Percentiles rank a stretch among this genome's conserved stretches.
These are phyloP conservation scores for Suillus weaverae DNA, from an alignment of 768 basidiomycete genomes.

Conservation along the genomic window DNA sequence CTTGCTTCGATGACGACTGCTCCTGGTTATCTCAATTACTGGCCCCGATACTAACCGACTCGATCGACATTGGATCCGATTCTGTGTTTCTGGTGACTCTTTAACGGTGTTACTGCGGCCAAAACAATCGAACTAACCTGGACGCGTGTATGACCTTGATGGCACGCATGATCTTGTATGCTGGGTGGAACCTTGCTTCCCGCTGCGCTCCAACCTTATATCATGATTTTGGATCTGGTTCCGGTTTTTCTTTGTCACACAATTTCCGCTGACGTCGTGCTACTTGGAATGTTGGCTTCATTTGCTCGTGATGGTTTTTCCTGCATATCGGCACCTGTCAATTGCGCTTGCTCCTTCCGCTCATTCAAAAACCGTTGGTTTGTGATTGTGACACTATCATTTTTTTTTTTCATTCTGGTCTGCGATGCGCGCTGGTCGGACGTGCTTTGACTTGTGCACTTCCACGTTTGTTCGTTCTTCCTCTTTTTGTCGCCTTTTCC, in stretches of 20 bases:
- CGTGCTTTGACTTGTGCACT: not conserved
- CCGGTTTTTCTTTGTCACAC: not conserved
- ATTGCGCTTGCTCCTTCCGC: not conserved
- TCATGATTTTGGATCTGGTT: not conserved
- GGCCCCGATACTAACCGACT: not conserved
- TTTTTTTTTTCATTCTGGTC: not conserved
- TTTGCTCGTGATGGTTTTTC: not conserved
- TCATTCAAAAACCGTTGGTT: not conserved
- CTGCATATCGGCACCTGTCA: not conserved
- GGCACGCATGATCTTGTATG: not conserved
- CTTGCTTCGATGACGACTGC: not conserved
- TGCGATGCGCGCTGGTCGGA: not conserved
- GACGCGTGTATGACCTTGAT: not conserved
- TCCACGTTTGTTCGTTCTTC: not conserved
- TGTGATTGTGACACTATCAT: not conserved
- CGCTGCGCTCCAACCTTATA: not conserved
- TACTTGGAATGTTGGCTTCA: not conserved
- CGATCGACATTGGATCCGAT: not conserved
- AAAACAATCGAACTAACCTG: not conserved
- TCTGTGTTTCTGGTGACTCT: not conserved
- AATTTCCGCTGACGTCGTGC: conserved; percentile 2
- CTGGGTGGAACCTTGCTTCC: not conserved
- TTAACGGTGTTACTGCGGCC: not conserved
- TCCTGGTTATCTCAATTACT: not conserved
- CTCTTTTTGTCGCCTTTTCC: not conserved